Percentiles rank a stretch among this genome's conserved stretches.
These are phyloP conservation scores for Ustilago lituana DNA, from an alignment of 1,284 basidiomycete species.

Conservation along the genomic window DNA sequence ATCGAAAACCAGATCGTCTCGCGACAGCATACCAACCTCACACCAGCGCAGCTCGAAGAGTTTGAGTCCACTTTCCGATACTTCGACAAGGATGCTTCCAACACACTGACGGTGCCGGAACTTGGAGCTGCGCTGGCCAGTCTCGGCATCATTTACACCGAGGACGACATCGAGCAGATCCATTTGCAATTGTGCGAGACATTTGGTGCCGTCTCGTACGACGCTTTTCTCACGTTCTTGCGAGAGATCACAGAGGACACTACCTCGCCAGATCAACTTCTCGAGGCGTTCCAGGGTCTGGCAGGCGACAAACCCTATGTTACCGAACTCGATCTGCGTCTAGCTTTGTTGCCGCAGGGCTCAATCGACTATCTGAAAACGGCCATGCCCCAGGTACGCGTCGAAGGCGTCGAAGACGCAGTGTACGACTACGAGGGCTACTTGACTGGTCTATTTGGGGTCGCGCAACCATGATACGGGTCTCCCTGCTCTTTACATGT, in stretches of 20 bases:
- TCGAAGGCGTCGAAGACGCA: slow-evolving; percentile 52
- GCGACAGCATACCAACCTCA: slow-evolving; percentile 87
- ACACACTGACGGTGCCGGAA: slow-evolving; percentile 84
- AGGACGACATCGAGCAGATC: slow-evolving; percentile 86
- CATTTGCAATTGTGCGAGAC: slow-evolving; percentile 83
- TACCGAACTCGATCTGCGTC: slow-evolving; percentile 88
- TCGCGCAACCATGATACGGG: slow-evolving; percentile 24
- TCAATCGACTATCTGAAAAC: slow-evolving; percentile 80
- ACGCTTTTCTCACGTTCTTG: slow-evolving; percentile 92
- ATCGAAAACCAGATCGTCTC: slow-evolving; percentile 98
- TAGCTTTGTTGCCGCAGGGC: slow-evolving; percentile 82
- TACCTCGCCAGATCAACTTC: slow-evolving; percentile 87
- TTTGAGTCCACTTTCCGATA: slow-evolving; percentile 97
- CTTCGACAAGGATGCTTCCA: slow-evolving; percentile 91
- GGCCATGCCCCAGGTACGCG: slow-evolving; percentile 55
- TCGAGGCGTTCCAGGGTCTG: slow-evolving; percentile 91
- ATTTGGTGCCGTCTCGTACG: slow-evolving; percentile 89
- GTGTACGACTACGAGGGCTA: slow-evolving; percentile 62
- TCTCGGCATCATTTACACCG: slow-evolving; percentile 88
- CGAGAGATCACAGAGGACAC: slow-evolving; percentile 92
- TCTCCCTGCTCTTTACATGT: neutral
- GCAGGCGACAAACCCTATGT: slow-evolving; percentile 92
- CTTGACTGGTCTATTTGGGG: slow-evolving; percentile 46
- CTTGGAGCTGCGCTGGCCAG: slow-evolving; percentile 92
- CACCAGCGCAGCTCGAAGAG: slow-evolving; percentile 94